Conservation (phyloP, 495 filamentous ascomycete genomes). For the Saxophila tyrrhenica region DNA sequence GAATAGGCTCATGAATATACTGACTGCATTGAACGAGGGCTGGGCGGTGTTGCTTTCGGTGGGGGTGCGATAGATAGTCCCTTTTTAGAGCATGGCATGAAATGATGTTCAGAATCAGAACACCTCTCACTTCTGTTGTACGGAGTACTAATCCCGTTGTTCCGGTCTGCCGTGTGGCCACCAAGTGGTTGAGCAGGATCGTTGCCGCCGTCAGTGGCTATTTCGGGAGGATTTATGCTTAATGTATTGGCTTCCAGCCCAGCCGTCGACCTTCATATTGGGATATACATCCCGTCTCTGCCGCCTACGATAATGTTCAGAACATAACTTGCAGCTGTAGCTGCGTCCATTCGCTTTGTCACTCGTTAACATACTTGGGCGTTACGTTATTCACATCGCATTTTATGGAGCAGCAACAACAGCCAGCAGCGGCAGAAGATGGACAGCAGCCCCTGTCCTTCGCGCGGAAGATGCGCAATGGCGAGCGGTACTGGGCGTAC, state of each 20-base stretch:
- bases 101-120: too few species aligned
- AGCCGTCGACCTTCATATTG: background rate
- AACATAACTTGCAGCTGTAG: background rate
- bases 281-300: background rate
- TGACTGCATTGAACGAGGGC: too few species aligned
- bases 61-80: too few species aligned
- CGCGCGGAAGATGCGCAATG: slow-evolving; percentile 10
- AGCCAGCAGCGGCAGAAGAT: background rate
- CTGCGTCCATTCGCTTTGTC: background rate
- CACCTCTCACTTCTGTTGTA: too few species aligned
- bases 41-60: too few species aligned
- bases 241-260: background rate
- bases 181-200: too few species aligned
- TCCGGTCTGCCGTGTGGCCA: too few species aligned
- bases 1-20: too few species aligned
- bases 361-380: background rate
- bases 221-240: background rate
- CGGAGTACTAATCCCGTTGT: too few species aligned
- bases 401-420: background rate
- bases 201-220: too few species aligned
- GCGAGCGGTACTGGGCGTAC: slow-evolving; percentile 23
- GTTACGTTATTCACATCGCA: background rate
- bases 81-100: too few species aligned
- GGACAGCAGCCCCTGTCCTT: background rate
- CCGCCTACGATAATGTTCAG: background rate